Conservation (phyloP, 306 rosid species). For the Gillenia trifoliata region DNA sequence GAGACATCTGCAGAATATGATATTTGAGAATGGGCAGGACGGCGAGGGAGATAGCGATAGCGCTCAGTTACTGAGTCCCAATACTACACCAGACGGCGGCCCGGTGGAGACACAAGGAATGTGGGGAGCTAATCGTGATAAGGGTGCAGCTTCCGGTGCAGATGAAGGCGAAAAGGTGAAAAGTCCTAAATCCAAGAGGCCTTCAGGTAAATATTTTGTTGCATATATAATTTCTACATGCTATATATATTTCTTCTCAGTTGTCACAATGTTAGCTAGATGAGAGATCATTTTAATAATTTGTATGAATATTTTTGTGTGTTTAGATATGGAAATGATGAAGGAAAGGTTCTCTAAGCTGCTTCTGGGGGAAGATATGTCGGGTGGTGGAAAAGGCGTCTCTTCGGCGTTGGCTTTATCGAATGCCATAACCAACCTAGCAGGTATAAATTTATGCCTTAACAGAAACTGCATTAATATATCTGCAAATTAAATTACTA, state of each 20-base stretch:
- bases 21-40: constrained; percentile 39
- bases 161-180: constrained; percentile 12
- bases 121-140: constrained; percentile 11
- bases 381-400: constrained; percentile 98
- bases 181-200: constrained; percentile 28
- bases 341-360: constrained; percentile 84
- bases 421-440: constrained; percentile 83
- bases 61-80: constrained; percentile 25
- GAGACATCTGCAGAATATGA: constrained; percentile 43
- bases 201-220: constrained; percentile 29
- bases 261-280: not conserved
- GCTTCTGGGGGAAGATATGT: constrained; percentile 96
- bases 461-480: not conserved
- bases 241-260: too few relatives aligned
- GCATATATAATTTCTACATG: not conserved
- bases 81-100: constrained; percentile 1
- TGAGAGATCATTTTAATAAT: not conserved
- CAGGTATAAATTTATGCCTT: constrained; percentile 42
- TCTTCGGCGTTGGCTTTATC: constrained; percentile 95
- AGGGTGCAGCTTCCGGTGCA: constrained; percentile 12
- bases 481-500: not conserved
- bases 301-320: not conserved
- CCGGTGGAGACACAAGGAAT: constrained; percentile 14
- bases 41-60: constrained; percentile 17
- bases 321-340: constrained; percentile 64